Percentiles rank a stretch among this genome's conserved stretches.
These are phyloP conservation scores for Ustilago loliicola DNA, from an alignment of 1,284 basidiomycete genomes.

Conservation along the genomic window DNA sequence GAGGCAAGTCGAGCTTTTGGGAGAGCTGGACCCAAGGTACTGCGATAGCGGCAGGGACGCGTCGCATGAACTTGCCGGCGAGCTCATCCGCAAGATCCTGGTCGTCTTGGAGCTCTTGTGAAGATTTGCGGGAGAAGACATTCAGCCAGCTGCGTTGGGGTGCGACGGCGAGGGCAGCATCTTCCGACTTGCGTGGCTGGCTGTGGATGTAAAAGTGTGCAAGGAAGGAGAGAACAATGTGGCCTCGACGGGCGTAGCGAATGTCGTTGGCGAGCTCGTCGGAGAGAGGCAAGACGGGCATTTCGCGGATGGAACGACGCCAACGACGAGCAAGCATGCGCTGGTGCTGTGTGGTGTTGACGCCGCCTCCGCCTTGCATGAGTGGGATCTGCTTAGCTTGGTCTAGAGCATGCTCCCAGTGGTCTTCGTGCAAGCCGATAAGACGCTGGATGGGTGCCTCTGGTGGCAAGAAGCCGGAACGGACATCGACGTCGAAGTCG, in stretches of 20 bases:
- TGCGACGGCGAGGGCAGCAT: constrained; percentile 1
- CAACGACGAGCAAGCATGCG: constrained; percentile 72
- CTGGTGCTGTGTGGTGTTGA: constrained; percentile 38
- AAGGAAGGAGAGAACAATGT: constrained; percentile 86
- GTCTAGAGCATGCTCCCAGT: constrained; percentile 78
- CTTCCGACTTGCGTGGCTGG: constrained; percentile 69
- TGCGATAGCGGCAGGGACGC: constrained; percentile 80
- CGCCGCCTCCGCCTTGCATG: constrained; percentile 57
- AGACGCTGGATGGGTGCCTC: constrained; percentile 80
- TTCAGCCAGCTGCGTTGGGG: constrained; percentile 36
- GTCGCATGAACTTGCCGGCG: constrained; percentile 68
- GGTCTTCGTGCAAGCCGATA: constrained; percentile 75
- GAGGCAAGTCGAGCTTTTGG: constrained; percentile 83
- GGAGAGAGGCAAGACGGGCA: constrained; percentile 55
- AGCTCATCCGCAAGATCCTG: constrained; percentile 49
- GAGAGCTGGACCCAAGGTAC: constrained; percentile 80
- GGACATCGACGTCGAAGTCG: constrained; percentile 93
- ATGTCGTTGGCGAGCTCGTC: constrained; percentile 57
- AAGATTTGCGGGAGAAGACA: constrained; percentile 40
- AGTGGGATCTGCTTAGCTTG: constrained; percentile 72
- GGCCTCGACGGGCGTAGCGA: constrained; percentile 76
- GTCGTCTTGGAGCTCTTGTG: constrained; percentile 37
- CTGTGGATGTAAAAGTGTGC: constrained; percentile 91
- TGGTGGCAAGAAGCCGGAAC: constrained; percentile 92
- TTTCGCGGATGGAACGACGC: constrained; percentile 75